Conservation (phyloP, 1,284 basidiomycete genomes). For the Malassezia furfur region DNA sequence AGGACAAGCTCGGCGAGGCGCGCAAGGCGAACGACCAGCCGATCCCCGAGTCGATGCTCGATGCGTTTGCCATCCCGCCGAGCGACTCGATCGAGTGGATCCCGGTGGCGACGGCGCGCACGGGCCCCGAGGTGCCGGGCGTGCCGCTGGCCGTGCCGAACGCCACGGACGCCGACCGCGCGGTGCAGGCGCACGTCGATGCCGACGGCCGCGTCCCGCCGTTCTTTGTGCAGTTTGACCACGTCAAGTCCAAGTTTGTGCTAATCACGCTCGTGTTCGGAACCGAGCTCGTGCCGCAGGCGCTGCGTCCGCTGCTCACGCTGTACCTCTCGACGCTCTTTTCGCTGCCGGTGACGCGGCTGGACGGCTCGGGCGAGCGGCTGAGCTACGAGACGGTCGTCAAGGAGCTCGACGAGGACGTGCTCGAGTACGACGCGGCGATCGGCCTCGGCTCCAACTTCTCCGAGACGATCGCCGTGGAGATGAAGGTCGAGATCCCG, state of each 20-base stretch:
- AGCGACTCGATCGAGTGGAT: constrained; percentile 87
- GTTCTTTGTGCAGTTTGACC: constrained; percentile 79
- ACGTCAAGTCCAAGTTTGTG: constrained; percentile 71
- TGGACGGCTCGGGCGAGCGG: constrained; percentile 56
- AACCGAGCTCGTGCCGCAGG: constrained; percentile 36
- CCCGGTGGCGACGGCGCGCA: constrained; percentile 63
- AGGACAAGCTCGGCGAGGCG: constrained; percentile 64
- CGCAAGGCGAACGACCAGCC: constrained; percentile 75
- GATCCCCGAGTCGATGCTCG: constrained; percentile 59
- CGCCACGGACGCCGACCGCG: background rate
- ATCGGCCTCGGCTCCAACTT: constrained; percentile 60
- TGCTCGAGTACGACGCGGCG: constrained; percentile 71
- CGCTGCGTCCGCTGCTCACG: constrained; percentile 57
- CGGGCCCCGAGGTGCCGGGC: background rate
- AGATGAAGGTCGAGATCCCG: constrained; percentile 66
- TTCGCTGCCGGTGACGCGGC: constrained; percentile 68
- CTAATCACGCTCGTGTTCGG: constrained; percentile 64
- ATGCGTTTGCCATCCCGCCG: background rate
- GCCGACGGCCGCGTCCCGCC: constrained; percentile 63
- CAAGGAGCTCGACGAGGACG: constrained; percentile 78
- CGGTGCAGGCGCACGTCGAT: constrained; percentile 60
- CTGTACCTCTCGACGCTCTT: constrained; percentile 83
- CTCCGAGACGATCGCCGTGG: constrained; percentile 64
- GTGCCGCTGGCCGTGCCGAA: constrained; percentile 49
- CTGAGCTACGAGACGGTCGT: constrained; percentile 83